These are phyloP conservation scores for Gryganskiella cystojenkinii DNA, from an alignment of 192 early-diverging fungal species.

Conservation along the genomic window DNA sequence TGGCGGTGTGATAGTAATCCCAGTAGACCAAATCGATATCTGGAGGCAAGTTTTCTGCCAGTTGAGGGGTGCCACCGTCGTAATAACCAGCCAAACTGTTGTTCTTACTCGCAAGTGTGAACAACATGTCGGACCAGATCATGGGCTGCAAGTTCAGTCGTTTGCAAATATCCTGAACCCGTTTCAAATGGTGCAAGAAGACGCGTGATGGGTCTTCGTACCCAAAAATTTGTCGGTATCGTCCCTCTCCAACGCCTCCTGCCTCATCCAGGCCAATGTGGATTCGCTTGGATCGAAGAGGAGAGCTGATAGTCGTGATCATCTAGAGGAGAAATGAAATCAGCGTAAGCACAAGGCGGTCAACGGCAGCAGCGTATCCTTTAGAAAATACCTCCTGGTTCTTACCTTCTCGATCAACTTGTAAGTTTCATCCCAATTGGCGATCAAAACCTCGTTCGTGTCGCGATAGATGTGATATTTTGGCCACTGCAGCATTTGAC, in stretches of 20 bases:
- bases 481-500: conserved; percentile 93
- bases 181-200: conserved; percentile 79
- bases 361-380: too few species aligned
- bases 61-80: conserved; percentile 72
- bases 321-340: conserved; percentile 37
- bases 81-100: conserved; percentile 87
- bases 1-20: conserved; percentile 87
- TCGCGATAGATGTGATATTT: conserved; percentile 80
- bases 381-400: too few species aligned
- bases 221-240: conserved; percentile 81
- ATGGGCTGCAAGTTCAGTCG: conserved; percentile 72
- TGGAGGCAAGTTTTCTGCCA: conserved; percentile 68
- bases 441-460: conserved; percentile 83
- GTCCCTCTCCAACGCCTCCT: conserved; percentile 86
- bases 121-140: conserved; percentile 87
- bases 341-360: background rate
- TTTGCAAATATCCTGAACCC: conserved; percentile 78
- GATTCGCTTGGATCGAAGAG: conserved; percentile 81
- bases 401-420: conserved; percentile 73
- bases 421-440: conserved; percentile 80
- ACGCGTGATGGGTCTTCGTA: conserved; percentile 77
- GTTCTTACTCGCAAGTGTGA: conserved; percentile 77
- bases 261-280: conserved; percentile 94
- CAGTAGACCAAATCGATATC: conserved; percentile 83
- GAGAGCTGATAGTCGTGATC: conserved; percentile 69